These are phyloP conservation scores for Lactarius hatsudake DNA, from an alignment of 768 basidiomycete genomes.

Conservation along the genomic window DNA sequence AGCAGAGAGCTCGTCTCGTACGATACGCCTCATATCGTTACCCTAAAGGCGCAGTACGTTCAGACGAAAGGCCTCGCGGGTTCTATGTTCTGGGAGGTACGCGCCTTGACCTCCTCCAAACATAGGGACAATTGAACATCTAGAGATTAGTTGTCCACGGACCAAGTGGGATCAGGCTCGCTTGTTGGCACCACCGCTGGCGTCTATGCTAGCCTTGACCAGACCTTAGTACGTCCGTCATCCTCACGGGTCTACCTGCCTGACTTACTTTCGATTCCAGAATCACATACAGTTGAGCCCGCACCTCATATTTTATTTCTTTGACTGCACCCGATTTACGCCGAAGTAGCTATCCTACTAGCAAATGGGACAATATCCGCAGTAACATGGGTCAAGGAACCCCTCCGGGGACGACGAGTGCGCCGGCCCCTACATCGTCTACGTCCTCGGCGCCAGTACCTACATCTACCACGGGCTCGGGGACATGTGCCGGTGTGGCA, in stretches of 20 bases:
- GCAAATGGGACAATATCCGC: constrained; percentile 69
- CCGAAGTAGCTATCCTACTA: constrained; percentile 53
- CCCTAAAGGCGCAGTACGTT: constrained; percentile 67
- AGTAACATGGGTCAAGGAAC: constrained; percentile 59
- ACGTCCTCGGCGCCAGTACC: constrained; percentile 26
- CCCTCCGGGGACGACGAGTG: constrained; percentile 8
- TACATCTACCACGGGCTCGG: constrained; percentile 32
- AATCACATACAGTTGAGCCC: constrained; percentile 56
- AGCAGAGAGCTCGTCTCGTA: constrained; percentile 71
- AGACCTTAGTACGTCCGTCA: constrained; percentile 39
- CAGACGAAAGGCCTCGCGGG: constrained; percentile 57
- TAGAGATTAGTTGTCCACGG: constrained; percentile 47
- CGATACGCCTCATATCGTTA: constrained; percentile 68
- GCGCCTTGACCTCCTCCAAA: constrained; percentile 4
- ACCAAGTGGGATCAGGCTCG: constrained; percentile 56
- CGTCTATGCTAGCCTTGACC: constrained; percentile 53
- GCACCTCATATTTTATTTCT: not conserved
- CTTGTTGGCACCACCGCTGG: constrained; percentile 50
- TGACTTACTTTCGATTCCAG: constrained; percentile 27
- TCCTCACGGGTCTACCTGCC: not conserved
- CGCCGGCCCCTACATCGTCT: constrained; percentile 25
- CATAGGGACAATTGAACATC: not conserved
- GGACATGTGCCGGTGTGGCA: constrained; percentile 42
- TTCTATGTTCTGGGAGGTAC: constrained; percentile 71
- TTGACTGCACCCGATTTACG: not conserved